Evolutionary conservation across 805 yeast species (phyloP).

Genomic region (Zygosaccharomyces kombuchaensis): DNA sequence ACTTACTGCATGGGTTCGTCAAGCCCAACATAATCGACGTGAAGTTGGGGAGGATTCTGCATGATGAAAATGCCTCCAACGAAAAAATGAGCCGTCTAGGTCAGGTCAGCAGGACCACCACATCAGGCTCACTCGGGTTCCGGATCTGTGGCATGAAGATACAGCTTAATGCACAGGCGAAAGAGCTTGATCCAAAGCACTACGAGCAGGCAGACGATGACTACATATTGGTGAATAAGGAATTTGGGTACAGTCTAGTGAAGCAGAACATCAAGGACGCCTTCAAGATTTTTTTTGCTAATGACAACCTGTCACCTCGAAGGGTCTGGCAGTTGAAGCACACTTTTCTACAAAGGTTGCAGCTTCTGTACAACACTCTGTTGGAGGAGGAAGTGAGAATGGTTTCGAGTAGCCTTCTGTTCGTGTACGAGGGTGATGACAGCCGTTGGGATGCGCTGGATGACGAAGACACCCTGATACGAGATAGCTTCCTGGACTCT

Average conservation of each 20-base stretch:
- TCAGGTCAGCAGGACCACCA: constrained; percentile 64
- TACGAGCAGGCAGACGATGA: constrained; percentile 32
- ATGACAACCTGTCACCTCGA: constrained; percentile 31
- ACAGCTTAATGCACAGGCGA: constrained; percentile 20
- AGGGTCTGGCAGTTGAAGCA: constrained; percentile 39
- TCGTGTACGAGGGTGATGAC: constrained; percentile 67
- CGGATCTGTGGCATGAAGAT: constrained; percentile 88
- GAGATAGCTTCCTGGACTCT: constrained; percentile 32
- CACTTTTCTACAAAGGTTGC: constrained; percentile 55
- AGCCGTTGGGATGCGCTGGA: constrained; percentile 46
- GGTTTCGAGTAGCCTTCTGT: constrained; percentile 66
- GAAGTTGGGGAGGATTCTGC: constrained; percentile 68
- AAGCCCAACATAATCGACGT: constrained; percentile 77
- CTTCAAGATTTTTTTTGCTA: constrained; percentile 44
- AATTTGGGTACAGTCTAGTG: constrained; percentile 62
- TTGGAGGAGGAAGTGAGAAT: constrained; percentile 58
- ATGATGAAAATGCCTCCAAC: constrained; percentile 54
- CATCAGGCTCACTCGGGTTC: constrained; percentile 72
- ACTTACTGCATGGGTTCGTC: constrained; percentile 55
- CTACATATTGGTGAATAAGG: constrained; percentile 56
- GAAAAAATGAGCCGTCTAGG: constrained; percentile 62
- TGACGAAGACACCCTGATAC: constrained; percentile 40
- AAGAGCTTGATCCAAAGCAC: constrained; percentile 20
- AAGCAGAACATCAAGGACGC: constrained; percentile 42
- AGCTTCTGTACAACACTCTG: constrained; percentile 61